phyloP scores from a whole-genome alignment of 306 rosid species.

The Dicorynia guianensis region DNA sequence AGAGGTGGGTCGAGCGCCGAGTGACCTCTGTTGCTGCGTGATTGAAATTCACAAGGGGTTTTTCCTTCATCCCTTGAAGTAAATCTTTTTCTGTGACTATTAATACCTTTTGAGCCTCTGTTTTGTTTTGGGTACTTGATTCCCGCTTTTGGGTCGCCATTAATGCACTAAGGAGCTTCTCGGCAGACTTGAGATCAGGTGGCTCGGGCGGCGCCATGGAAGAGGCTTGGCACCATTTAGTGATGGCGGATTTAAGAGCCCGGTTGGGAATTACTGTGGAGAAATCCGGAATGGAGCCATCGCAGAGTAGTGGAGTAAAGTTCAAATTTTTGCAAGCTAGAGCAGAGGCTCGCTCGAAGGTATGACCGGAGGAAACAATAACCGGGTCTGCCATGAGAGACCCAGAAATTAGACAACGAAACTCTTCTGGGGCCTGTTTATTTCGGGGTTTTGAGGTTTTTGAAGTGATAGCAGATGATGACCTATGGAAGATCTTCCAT shows the following conservation, averaged over 20 bases:
- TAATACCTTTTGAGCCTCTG: neutral
- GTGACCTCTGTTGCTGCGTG: slow-evolving; percentile 54
- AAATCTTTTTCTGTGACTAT: slow-evolving; percentile 37
- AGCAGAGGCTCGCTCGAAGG: slow-evolving; percentile 74
- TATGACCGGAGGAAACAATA: slow-evolving; percentile 88
- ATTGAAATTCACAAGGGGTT: slow-evolving; percentile 43
- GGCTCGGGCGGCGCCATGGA: slow-evolving; percentile 48
- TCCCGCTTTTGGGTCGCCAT: slow-evolving; percentile 33
- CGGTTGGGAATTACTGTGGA: slow-evolving; percentile 81
- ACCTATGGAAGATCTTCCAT: slow-evolving; percentile 72
- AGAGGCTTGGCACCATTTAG: slow-evolving; percentile 66
- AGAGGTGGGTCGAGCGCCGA: slow-evolving; percentile 37
- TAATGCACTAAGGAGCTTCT: slow-evolving; percentile 53
- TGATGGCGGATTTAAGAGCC: slow-evolving; percentile 79
- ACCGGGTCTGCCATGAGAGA: slow-evolving; percentile 90
- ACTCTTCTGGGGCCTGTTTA: slow-evolving; percentile 66
- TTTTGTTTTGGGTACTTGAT: slow-evolving; percentile 1
- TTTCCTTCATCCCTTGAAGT: slow-evolving; percentile 44
- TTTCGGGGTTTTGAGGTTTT: slow-evolving; percentile 43
- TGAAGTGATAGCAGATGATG: slow-evolving; percentile 32
- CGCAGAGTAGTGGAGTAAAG: slow-evolving; percentile 62
- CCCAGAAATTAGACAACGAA: slow-evolving; percentile 77
- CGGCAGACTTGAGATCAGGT: slow-evolving; percentile 42
- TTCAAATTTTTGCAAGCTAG: slow-evolving; percentile 58
- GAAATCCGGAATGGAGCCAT: slow-evolving; percentile 73